Conservation (phyloP, 225 moss, liverwort and hornwort species). For the Physcomitrium patens region DNA sequence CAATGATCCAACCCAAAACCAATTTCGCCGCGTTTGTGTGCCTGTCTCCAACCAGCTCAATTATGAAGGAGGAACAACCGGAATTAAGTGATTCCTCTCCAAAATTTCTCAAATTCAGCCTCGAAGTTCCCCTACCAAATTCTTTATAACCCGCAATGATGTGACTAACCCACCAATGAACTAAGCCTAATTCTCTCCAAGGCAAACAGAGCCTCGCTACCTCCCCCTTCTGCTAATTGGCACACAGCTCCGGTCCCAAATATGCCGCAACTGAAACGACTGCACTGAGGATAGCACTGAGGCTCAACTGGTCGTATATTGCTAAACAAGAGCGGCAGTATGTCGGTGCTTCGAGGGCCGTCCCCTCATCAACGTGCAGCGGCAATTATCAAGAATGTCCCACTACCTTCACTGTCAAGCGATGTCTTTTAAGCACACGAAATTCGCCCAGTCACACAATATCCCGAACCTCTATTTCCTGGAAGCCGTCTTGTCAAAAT, state of each 20-base stretch:
- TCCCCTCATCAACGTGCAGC: neutral
- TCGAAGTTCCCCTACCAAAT: no score
- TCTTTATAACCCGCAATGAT: no score
- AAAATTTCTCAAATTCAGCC: neutral
- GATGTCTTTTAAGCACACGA: no score
- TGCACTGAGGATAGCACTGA: neutral
- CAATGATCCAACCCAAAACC: neutral
- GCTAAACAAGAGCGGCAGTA: neutral
- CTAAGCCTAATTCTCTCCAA: neutral
- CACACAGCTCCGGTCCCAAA: no score
- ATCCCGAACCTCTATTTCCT: no score
- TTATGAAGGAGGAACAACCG: neutral
- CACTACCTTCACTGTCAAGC: conserved; percentile 15
- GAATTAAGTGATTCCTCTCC: neutral
- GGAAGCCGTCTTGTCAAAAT: no score
- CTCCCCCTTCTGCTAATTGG: no score
- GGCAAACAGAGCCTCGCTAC: neutral
- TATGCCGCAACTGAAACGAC: neutral
- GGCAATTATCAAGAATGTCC: conserved; percentile 8
- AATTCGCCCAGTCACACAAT: no score
- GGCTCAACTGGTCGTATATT: neutral
- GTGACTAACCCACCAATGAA: no score
- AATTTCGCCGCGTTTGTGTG: neutral
- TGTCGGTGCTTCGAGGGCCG: conserved; percentile 24
- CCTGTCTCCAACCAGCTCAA: neutral